These are phyloP conservation scores for Leccinum subtestaceum DNA, from an alignment of 768 basidiomycete species.

Conservation along the genomic window DNA sequence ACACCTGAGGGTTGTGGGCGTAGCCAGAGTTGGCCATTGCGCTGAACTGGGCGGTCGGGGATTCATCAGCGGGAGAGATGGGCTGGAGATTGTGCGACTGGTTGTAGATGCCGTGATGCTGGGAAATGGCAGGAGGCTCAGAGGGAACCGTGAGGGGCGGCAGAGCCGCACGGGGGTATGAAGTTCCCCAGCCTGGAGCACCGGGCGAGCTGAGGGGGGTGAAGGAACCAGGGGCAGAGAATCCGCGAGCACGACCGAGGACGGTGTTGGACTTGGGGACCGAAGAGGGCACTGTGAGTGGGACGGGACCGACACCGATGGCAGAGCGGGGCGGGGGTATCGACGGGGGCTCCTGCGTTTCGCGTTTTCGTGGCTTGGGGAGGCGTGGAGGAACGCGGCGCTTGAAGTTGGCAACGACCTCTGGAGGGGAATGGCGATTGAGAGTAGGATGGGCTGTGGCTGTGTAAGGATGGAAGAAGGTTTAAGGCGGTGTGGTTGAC, in stretches of 20 bases:
- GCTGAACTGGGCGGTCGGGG: conserved; percentile 49
- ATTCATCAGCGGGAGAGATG: conserved; percentile 69
- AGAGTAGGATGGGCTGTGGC: conserved; percentile 82
- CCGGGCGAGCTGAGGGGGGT: conserved; percentile 63
- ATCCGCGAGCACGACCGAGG: conserved; percentile 68
- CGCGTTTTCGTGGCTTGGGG: conserved; percentile 82
- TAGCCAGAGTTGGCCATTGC: conserved; percentile 37
- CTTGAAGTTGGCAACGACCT: conserved; percentile 92
- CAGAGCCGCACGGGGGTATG: conserved; percentile 60
- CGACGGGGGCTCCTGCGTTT: conserved; percentile 60
- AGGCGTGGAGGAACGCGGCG: conserved; percentile 92
- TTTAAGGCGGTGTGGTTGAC: conserved; percentile 35
- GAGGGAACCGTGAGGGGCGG: conserved; percentile 84
- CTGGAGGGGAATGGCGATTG: conserved; percentile 85
- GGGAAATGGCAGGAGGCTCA: conserved; percentile 61
- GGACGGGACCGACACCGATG: conserved; percentile 63
- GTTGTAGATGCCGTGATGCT: conserved; percentile 55
- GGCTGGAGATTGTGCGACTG: conserved; percentile 60
- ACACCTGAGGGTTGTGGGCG: conserved; percentile 33
- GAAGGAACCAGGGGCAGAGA: conserved; percentile 81
- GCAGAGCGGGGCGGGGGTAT: conserved; percentile 78
- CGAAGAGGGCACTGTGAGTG: conserved; percentile 55
- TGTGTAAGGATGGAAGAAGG: conserved; percentile 21
- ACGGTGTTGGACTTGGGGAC: conserved; percentile 37
- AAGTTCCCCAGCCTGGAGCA: conserved; percentile 56